Percentiles rank a stretch among this genome's conserved stretches.
Evolutionary conservation across 192 early-diverging fungal species (phyloP).

Genomic region (Oehlia diaphana): DNA sequence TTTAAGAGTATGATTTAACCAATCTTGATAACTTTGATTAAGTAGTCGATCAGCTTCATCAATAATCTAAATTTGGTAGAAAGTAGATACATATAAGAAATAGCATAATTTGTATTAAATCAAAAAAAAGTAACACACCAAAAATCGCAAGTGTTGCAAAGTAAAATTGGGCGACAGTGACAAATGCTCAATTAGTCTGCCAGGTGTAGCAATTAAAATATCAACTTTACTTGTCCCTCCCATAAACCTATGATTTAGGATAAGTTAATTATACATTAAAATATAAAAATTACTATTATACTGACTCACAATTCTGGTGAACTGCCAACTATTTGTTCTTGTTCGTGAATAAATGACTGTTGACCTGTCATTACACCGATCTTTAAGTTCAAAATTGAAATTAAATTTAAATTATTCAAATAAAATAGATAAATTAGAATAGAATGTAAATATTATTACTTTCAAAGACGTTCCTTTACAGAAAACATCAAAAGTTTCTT

Average conservation of each 20-base stretch:
- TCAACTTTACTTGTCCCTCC: slow-evolving; percentile 79
- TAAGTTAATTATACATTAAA: not conserved
- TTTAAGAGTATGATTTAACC: slow-evolving; percentile 76
- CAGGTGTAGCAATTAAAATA: slow-evolving; percentile 93
- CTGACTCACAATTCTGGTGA: slow-evolving; percentile 26
- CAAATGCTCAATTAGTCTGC: slow-evolving; percentile 90
- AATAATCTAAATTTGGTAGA: slow-evolving; percentile 47
- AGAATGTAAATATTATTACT: not conserved
- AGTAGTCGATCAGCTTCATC: slow-evolving; percentile 97
- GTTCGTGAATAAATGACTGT: slow-evolving; percentile 75
- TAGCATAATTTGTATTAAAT: not conserved
- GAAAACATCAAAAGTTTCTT: slow-evolving; percentile 79
- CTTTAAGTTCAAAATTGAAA: not conserved
- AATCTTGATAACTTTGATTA: slow-evolving; percentile 90
- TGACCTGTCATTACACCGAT: slow-evolving; percentile 78
- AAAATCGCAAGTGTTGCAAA: slow-evolving; percentile 86
- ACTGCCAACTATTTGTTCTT: slow-evolving; percentile 47
- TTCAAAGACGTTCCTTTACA: slow-evolving; percentile 74
- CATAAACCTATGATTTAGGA: slow-evolving; percentile 21
- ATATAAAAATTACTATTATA: too few species aligned
- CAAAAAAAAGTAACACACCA: slow-evolving; percentile 46
- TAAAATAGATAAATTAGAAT: not conserved
- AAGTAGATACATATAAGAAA: not conserved
- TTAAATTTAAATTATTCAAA: not conserved
- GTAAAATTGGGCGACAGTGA: slow-evolving; percentile 83